Conservation (phyloP, 352 stramenopile species). For the Globisporangium splendens region DNA sequence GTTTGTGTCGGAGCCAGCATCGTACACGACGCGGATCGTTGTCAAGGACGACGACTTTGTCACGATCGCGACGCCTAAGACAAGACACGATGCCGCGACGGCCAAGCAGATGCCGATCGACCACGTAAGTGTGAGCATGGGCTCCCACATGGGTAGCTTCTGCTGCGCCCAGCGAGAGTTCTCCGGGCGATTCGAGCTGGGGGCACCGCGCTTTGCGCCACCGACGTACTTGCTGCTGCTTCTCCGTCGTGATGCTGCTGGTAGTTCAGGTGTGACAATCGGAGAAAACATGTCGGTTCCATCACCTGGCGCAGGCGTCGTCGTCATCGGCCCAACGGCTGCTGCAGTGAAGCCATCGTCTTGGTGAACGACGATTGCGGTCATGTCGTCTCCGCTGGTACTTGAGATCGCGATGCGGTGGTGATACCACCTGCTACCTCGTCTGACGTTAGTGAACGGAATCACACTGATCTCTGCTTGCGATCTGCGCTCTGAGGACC, state of each 20-base stretch:
- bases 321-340: conserved; percentile 6
- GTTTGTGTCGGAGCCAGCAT: conserved; percentile 32
- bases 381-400: conserved; percentile 3
- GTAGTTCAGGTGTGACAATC: conserved; percentile 1
- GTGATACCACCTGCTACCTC: not conserved
- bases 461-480: not conserved
- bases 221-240: not conserved
- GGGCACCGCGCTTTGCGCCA: conserved; percentile 1
- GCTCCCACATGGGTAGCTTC: conserved; percentile 68
- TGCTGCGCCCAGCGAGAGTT: conserved; percentile 59
- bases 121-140: conserved; percentile 67
- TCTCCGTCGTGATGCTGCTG: not conserved
- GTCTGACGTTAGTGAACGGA: not conserved
- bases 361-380: conserved; percentile 15
- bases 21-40: conserved; percentile 64
- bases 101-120: conserved; percentile 52
- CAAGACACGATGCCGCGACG: conserved; percentile 34
- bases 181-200: conserved; percentile 46
- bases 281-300: not conserved
- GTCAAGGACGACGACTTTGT: conserved; percentile 43
- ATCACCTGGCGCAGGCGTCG: not conserved
- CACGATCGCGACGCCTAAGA: conserved; percentile 46
- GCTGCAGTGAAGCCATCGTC: conserved; percentile 9
- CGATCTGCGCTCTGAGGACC: too few relatives aligned
- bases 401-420: conserved; percentile 4